These are phyloP conservation scores for Cajanus cajan DNA, from an alignment of 306 rosid genomes.

Conservation along the genomic window DNA sequence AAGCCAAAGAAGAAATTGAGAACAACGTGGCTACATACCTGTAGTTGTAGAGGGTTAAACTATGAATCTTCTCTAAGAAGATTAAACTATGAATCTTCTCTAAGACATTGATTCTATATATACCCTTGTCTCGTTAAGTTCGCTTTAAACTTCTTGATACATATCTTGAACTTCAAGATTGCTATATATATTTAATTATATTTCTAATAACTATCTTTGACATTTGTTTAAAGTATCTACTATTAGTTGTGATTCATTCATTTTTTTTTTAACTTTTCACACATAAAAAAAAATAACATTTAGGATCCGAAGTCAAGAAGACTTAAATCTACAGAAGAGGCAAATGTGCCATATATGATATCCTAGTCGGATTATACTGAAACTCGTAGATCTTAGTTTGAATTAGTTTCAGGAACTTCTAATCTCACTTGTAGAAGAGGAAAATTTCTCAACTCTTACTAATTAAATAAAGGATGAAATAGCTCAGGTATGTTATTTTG, in stretches of 20 bases:
- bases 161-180: not conserved
- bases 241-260: not conserved
- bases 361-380: not conserved
- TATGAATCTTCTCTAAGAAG: not conserved
- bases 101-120: not conserved
- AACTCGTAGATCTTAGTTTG: not conserved
- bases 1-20: conserved; percentile 81
- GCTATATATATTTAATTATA: not conserved
- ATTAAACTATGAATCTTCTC: not conserved
- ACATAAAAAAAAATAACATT: not conserved
- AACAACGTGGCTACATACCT: conserved; percentile 57
- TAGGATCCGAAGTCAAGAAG: not conserved
- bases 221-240: not conserved
- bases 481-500: not conserved
- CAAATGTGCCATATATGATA: not conserved
- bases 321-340: not conserved
- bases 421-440: not conserved
- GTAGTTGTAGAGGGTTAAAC: conserved; percentile 28
- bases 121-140: not conserved
- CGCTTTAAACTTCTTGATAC: not conserved
- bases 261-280: not conserved
- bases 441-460: not conserved
- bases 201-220: not conserved
- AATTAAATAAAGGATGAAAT: not conserved
- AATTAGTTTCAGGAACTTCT: not conserved